Conservation (phyloP, 371 early-diverging fungal species). For the Mucor plumbeus region DNA sequence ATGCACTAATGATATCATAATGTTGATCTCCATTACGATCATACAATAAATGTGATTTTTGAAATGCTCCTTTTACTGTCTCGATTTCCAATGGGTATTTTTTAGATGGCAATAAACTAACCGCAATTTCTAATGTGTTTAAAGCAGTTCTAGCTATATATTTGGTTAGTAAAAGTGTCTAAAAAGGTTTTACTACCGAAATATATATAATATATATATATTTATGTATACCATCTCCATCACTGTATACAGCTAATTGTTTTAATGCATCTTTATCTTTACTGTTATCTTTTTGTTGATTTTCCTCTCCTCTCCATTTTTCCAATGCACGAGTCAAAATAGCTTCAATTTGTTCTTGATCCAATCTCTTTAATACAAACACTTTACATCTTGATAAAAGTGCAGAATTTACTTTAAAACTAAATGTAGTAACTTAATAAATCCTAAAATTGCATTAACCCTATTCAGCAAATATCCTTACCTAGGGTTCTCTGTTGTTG, state of each 20-base stretch:
- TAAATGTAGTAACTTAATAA: too few species aligned
- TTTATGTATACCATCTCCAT: slow-evolving; percentile 66
- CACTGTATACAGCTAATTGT: slow-evolving; percentile 63
- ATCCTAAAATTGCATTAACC: too few species aligned
- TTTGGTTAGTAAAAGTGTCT: not conserved
- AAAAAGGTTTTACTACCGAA: too few species aligned
- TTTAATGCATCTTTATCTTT: slow-evolving; percentile 38
- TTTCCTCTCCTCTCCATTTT: slow-evolving; percentile 49
- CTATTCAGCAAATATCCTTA: slow-evolving; percentile 1
- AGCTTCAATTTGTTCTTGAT: slow-evolving; percentile 55
- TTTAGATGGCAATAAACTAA: slow-evolving; percentile 43
- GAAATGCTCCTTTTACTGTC: slow-evolving; percentile 66
- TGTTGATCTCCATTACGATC: slow-evolving; percentile 89
- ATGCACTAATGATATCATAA: slow-evolving; percentile 86
- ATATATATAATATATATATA: too few species aligned
- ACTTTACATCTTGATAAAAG: slow-evolving; percentile 83
- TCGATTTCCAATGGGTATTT: slow-evolving; percentile 23
- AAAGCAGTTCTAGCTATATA: slow-evolving; percentile 70
- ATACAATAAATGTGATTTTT: slow-evolving; percentile 80
- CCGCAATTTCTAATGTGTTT: slow-evolving; percentile 72
- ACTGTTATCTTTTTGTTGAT: slow-evolving; percentile 19
- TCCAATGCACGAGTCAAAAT: slow-evolving; percentile 65
- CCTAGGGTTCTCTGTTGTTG: slow-evolving; percentile 93
- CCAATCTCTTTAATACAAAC: slow-evolving; percentile 73
- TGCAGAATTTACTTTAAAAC: slow-evolving; percentile 83